Conservation (phyloP, 164 flowering plant genomes). For the Sedum album region DNA sequence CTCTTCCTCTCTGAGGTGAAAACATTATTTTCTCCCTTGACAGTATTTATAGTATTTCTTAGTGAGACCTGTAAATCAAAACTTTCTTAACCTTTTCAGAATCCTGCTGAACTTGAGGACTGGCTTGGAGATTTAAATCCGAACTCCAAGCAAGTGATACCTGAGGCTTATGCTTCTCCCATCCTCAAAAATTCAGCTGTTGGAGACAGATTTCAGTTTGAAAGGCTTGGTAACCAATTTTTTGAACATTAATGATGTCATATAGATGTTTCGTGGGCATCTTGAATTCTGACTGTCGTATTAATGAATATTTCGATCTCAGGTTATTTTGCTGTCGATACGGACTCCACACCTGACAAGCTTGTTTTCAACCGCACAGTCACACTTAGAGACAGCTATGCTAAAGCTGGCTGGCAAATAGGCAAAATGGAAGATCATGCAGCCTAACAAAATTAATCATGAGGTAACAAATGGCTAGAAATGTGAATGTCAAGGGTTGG, state of each 20-base stretch:
- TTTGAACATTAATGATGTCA: not conserved
- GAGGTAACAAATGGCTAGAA: not conserved
- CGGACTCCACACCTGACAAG: constrained; percentile 64
- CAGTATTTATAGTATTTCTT: not conserved
- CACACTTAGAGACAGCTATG: constrained; percentile 46
- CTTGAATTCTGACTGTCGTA: not conserved
- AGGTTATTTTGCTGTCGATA: constrained; percentile 79
- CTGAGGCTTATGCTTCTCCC: constrained; percentile 65
- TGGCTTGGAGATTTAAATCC: constrained; percentile 86
- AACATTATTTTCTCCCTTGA: not conserved
- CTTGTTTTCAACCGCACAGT: constrained; percentile 83
- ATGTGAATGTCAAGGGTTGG: not conserved
- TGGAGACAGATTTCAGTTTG: constrained; percentile 87
- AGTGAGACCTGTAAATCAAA: not conserved
- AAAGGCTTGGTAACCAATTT: constrained; percentile 67
- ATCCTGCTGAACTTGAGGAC: constrained; percentile 83
- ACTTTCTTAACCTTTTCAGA: constrained; percentile 30
- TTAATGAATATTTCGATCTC: constrained; percentile 13
- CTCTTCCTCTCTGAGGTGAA: constrained; percentile 79
- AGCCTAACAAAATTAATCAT: not conserved
- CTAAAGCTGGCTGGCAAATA: constrained; percentile 37
- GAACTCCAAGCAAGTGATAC: constrained; percentile 59
- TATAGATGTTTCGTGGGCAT: not conserved
- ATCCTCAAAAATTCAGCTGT: constrained; percentile 42
- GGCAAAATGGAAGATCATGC: not conserved